Conservation (phyloP, 2,329 filamentous ascomycete species). For the Verticillium nubilum region DNA sequence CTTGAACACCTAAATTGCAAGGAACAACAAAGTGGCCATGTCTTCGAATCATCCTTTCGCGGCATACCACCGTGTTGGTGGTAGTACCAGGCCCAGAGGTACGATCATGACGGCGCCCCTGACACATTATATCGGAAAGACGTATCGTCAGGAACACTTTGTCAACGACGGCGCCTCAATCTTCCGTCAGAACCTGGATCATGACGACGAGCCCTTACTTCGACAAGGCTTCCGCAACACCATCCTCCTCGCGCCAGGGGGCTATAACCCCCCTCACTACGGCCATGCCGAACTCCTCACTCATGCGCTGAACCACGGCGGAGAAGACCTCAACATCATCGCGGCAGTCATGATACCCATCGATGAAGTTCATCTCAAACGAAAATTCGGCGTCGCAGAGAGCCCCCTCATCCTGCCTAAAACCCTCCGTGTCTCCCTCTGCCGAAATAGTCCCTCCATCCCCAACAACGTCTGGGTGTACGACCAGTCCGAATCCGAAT, state of each 20-base stretch:
- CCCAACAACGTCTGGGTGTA: constrained; percentile 19
- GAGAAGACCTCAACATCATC: constrained; percentile 20
- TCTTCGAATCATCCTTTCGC: no score
- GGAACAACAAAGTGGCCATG: no score
- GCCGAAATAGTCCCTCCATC: constrained; percentile 11
- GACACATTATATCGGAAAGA: no score
- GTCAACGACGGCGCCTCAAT: no score
- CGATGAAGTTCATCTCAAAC: constrained; percentile 15
- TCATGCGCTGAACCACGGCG: constrained; percentile 20
- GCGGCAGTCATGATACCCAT: constrained; percentile 24
- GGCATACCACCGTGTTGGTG: no score
- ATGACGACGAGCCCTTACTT: no score
- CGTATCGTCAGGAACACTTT: no score
- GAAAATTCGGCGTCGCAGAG: constrained; percentile 14
- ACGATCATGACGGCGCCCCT: no score
- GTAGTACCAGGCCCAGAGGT: no score
- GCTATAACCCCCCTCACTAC: constrained; percentile 31
- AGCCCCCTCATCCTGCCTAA: constrained; percentile 11
- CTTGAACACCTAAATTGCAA: no score
- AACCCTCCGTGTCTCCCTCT: constrained; percentile 18
- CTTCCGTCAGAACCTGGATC: no score
- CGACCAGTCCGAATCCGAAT: constrained; percentile 10
- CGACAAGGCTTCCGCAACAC: constrained; percentile 11
- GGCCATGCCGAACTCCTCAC: constrained; percentile 25
- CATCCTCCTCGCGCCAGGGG: constrained; percentile 28